Percentiles rank a stretch among this genome's conserved stretches.
These are phyloP conservation scores for Stagonosporopsis vannaccii DNA, from an alignment of 2,329 filamentous ascomycete species.

Conservation along the genomic window DNA sequence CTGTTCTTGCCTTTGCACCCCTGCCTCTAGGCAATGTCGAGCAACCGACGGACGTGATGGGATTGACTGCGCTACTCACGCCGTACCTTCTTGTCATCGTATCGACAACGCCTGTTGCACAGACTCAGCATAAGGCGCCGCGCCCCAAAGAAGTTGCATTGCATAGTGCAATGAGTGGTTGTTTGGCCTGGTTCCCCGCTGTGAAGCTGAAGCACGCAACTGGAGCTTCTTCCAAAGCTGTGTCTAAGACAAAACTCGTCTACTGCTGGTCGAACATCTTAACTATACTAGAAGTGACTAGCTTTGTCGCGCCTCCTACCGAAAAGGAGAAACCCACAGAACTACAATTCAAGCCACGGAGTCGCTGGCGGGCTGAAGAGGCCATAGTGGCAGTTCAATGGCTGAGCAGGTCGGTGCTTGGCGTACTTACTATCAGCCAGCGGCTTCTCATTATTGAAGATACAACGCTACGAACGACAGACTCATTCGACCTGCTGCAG, in stretches of 20 bases:
- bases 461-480: constrained; percentile 82
- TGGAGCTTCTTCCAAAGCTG: constrained; percentile 68
- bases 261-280: constrained; percentile 99
- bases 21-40: constrained; percentile 94
- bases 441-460: constrained; percentile 93
- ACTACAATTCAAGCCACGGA: constrained; percentile 81
- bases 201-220: constrained; percentile 86
- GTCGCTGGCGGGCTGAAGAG: constrained; percentile 91
- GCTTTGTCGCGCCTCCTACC: constrained; percentile 62
- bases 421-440: constrained; percentile 92
- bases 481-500: constrained; percentile 89
- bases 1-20: constrained; percentile 89
- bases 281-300: constrained; percentile 87
- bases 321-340: constrained; percentile 79
- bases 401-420: constrained; percentile 91
- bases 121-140: constrained; percentile 93
- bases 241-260: constrained; percentile 84
- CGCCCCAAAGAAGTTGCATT: constrained; percentile 89
- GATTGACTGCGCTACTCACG: constrained; percentile 92
- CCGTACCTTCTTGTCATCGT: constrained; percentile 96
- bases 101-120: constrained; percentile 93
- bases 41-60: constrained; percentile 83
- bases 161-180: constrained; percentile 91
- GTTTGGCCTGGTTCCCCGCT: constrained; percentile 95
- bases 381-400: constrained; percentile 96